phyloP scores from a whole-genome alignment of 768 basidiomycete genomes.

The Termitomyces sp. region DNA sequence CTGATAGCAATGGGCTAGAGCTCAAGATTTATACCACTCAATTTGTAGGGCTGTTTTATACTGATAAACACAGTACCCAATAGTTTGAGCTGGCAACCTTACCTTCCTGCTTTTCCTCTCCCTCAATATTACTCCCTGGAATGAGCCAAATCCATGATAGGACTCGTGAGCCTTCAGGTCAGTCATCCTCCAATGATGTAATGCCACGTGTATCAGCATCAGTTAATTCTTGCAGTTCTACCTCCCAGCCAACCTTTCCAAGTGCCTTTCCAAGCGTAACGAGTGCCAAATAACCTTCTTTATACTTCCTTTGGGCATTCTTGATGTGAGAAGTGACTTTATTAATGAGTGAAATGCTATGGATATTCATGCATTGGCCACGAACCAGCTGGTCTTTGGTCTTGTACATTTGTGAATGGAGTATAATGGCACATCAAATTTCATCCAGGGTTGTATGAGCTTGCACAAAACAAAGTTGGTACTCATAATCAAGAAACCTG shows the following conservation, averaged over 20 bases:
- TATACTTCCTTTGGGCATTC: background rate
- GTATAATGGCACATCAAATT: too few species aligned
- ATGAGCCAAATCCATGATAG: background rate
- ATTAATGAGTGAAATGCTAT: conserved; percentile 13
- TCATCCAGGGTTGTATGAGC: conserved; percentile 21
- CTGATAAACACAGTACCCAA: too few species aligned
- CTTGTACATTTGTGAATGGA: too few species aligned
- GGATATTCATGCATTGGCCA: conserved; percentile 20
- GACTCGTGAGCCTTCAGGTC: background rate
- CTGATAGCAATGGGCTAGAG: too few species aligned
- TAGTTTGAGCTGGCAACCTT: too few species aligned
- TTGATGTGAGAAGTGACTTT: background rate
- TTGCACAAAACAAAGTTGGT: background rate
- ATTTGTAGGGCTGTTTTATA: background rate
- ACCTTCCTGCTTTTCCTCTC: conserved; percentile 4
- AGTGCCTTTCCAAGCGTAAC: background rate
- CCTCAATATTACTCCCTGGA: background rate
- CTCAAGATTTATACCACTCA: background rate
- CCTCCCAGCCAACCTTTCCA: background rate
- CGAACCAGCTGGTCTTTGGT: background rate
- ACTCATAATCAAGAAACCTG: conserved; percentile 17
- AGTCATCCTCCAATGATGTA: background rate
- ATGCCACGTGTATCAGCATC: background rate
- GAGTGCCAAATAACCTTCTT: background rate
- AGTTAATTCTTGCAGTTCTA: background rate